A percentile compares a stretch with the other conserved stretches of the same genome.
phyloP scores from a whole-genome alignment of 1,284 basidiomycete species.

The Boletus hoseneyae region DNA sequence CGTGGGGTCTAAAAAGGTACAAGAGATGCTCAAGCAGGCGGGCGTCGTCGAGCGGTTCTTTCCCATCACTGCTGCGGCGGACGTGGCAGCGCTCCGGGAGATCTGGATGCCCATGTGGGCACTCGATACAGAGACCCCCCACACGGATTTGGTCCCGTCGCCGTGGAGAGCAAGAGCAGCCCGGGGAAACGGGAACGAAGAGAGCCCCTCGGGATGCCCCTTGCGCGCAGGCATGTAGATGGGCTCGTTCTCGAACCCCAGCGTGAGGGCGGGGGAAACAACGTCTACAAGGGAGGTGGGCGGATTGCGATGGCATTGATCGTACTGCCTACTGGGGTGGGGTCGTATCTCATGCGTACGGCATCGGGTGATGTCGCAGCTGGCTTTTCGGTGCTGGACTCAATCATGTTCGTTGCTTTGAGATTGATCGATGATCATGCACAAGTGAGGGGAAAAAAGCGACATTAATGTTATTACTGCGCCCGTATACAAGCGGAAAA shows the following conservation, averaged over 20 bases:
- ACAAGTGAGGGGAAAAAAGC: no score
- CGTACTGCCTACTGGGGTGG: conserved; percentile 61
- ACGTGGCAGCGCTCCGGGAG: conserved; percentile 48
- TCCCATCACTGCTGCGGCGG: conserved; percentile 38
- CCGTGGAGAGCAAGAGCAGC: not conserved
- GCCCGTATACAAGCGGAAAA: no score
- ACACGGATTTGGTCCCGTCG: no score
- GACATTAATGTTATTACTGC: no score
- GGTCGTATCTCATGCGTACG: conserved; percentile 74
- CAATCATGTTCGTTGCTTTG: no score
- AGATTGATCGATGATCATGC: no score
- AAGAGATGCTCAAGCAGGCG: conserved; percentile 54
- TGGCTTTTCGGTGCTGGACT: no score
- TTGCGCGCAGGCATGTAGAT: conserved; percentile 50
- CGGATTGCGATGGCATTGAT: conserved; percentile 95
- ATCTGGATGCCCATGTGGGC: conserved; percentile 84
- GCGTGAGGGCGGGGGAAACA: conserved; percentile 96
- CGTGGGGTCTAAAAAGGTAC: no score
- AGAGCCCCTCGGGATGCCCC: conserved; percentile 28
- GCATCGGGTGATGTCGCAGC: conserved; percentile 18
- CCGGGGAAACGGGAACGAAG: not conserved
- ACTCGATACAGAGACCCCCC: conserved; percentile 42
- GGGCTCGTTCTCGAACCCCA: conserved; percentile 92
- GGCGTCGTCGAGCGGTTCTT: conserved; percentile 77
- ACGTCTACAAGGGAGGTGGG: conserved; percentile 89